Evolutionary conservation across 2,329 filamentous ascomycete genomes (phyloP).

Genomic region (Fusarium sp.): DNA sequence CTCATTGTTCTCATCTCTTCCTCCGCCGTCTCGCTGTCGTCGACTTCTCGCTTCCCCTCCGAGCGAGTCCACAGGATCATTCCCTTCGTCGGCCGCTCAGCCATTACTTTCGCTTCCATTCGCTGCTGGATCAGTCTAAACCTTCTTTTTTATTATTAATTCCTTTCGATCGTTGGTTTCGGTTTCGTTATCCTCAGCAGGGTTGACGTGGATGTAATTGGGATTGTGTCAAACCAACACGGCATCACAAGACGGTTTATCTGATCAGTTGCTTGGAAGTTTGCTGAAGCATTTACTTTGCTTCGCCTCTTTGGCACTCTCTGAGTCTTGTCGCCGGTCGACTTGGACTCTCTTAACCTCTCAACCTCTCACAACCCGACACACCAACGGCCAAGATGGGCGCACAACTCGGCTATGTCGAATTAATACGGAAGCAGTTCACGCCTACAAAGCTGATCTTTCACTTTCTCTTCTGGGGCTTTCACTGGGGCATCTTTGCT

Average conservation of each 20-base stretch:
- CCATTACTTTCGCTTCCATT: constrained; percentile 42
- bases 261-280: neutral
- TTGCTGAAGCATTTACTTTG: neutral
- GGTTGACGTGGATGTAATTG: constrained; percentile 1
- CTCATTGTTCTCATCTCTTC: constrained; percentile 30
- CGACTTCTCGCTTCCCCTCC: constrained; percentile 12
- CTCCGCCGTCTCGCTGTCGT: constrained; percentile 39
- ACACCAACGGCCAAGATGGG: constrained; percentile 48
- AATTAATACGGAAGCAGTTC: constrained; percentile 72
- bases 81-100: constrained; percentile 28
- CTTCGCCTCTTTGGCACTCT: constrained; percentile 7
- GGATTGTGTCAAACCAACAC: neutral
- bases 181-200: constrained; percentile 10
- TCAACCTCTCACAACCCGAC: constrained; percentile 8
- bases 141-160: constrained; percentile 47
- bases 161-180: constrained; percentile 27
- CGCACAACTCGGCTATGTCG: constrained; percentile 56
- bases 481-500: constrained; percentile 84
- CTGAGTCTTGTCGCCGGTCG: constrained; percentile 38
- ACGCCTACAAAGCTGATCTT: constrained; percentile 79
- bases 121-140: constrained; percentile 72
- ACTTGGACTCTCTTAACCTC: constrained; percentile 17
- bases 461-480: constrained; percentile 82
- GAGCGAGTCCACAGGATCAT: constrained; percentile 20
- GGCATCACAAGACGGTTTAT: neutral